Base-by-base conservation (phyloP, 139 green algal species). In the Chlamydomonas asymmetrica region DNA sequence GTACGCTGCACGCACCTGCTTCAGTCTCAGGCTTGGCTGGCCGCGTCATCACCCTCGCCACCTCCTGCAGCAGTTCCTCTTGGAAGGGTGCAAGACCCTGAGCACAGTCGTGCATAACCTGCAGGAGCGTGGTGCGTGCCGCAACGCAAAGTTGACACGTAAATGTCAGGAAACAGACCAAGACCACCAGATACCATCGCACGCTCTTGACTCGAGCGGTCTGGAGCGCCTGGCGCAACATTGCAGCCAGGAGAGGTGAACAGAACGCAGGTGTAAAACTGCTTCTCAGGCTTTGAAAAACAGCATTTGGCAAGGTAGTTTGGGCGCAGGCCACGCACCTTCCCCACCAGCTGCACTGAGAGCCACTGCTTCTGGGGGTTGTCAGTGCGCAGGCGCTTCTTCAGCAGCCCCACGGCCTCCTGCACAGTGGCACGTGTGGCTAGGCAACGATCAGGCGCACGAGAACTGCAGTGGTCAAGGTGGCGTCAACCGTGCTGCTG, bases 291-390 rank as follows among this genome's bases (percentile, higher is more conserved):
- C 7, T 61, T 31, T 6, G 41, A 25, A 39, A 18, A 34, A 45
- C 6, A 45, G 16, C 18, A 13, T 43, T 68, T n/a, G 39, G 32
- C 62, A 32, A 31, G 7, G 22, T 32, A 22, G 18, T 43, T 22
- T 27, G 9, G 9, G 41, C 22, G 8, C 9, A n/a, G 22, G 65
- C 23, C 23, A 34, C 41, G 23, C 37, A 85, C 79, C 79, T 84
- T 81, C 7, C 61, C 71, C 20, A 85, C 74, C 48, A 90, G 85
- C 32, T 83, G 63, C 20, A 91, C 80, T 4, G 78, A 75, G 52
- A 91, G 64, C 71, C 73, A 91, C 59, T 91, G 86, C 78, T 91
- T 91, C 64, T 91, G 86, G 5, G 86, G 86, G 60, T 91, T 87
- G 56, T 91, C 82, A 59, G 82, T 85, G 40, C 81, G 78, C 62